These are phyloP conservation scores for Diaporthe citrichinensis DNA, from an alignment of 2,329 filamentous ascomycete genomes.

Conservation along the genomic window DNA sequence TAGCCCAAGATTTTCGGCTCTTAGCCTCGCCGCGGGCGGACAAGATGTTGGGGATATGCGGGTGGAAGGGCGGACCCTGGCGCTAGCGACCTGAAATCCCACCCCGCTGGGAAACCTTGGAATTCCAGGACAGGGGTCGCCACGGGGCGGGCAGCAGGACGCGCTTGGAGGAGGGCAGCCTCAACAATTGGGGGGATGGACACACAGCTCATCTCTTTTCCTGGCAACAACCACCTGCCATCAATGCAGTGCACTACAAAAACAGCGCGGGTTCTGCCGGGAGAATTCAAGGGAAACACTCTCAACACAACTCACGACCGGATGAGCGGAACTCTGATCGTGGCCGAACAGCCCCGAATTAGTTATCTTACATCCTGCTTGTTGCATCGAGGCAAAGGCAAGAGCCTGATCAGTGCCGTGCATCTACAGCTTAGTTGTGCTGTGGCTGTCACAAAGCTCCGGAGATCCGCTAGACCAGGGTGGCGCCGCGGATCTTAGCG, in stretches of 20 bases:
- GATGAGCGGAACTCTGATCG: conserved; percentile 11
- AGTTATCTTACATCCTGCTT: not conserved
- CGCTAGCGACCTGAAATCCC: conserved; percentile 5
- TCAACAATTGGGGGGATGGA: conserved; percentile 41
- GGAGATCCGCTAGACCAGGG: conserved; percentile 39
- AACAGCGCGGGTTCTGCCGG: conserved; percentile 23
- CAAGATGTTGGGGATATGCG: conserved; percentile 62
- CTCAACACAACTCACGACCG: conserved; percentile 23
- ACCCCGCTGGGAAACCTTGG: conserved; percentile 13
- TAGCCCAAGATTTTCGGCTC: not conserved
- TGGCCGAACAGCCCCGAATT: not conserved
- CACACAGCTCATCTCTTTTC: conserved; percentile 24
- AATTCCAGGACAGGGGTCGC: conserved; percentile 20
- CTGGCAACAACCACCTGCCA: conserved; percentile 5
- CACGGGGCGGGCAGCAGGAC: not conserved
- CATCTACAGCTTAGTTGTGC: not conserved
- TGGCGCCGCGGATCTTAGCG: conserved; percentile 24
- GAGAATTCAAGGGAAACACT: not conserved
- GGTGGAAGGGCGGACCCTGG: conserved; percentile 45
- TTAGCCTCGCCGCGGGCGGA: conserved; percentile 47
- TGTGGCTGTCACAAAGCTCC: conserved; percentile 21
- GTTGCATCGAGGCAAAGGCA: conserved; percentile 1
- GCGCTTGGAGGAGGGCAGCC: conserved; percentile 14
- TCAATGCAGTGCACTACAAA: conserved; percentile 26
- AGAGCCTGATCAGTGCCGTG: not conserved